phyloP scores from a whole-genome alignment of 1,284 basidiomycete genomes.

The Abortiporus biennis region DNA sequence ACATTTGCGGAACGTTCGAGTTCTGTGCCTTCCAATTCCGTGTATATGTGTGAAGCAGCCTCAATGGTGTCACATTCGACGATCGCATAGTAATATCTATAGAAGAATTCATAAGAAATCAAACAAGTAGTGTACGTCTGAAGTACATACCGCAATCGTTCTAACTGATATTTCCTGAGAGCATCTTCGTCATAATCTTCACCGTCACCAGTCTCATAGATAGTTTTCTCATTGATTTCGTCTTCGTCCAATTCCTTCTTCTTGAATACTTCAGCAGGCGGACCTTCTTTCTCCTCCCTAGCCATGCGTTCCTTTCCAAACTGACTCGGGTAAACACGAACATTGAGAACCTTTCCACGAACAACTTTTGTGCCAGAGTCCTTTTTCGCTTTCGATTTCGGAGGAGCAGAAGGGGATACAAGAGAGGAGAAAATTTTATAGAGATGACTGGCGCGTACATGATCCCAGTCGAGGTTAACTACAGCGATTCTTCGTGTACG shows the following conservation, averaged over 20 bases:
- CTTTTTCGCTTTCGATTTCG: conserved; percentile 16
- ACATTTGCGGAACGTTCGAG: conserved; percentile 96
- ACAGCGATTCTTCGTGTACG: conserved; percentile 80
- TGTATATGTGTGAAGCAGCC: conserved; percentile 78
- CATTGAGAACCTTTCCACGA: conserved; percentile 64
- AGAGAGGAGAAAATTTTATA: conserved; percentile 93
- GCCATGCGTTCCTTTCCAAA: conserved; percentile 91
- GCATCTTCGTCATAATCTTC: conserved; percentile 86
- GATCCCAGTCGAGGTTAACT: conserved; percentile 99
- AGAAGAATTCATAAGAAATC: conserved; percentile 6
- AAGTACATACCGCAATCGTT: conserved; percentile 75
- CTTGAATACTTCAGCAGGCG: conserved; percentile 82
- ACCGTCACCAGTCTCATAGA: conserved; percentile 63
- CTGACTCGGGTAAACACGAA: conserved; percentile 87
- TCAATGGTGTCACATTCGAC: conserved; percentile 82
- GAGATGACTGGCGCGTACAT: conserved; percentile 86
- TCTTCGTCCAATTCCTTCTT: conserved; percentile 37
- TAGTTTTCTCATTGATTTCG: conserved; percentile 58
- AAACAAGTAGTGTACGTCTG: conserved; percentile 6
- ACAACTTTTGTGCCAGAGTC: conserved; percentile 24
- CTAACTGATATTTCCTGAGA: conserved; percentile 89
- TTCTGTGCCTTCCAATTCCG: conserved; percentile 92
- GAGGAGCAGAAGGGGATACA: conserved; percentile 50
- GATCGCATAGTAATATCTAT: conserved; percentile 94
- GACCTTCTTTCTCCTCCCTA: conserved; percentile 86